Percentiles rank a stretch among this genome's conserved stretches.
These are phyloP conservation scores for Plenodomus biglobosus DNA, from an alignment of 2,329 filamentous ascomycete genomes.

Conservation along the genomic window DNA sequence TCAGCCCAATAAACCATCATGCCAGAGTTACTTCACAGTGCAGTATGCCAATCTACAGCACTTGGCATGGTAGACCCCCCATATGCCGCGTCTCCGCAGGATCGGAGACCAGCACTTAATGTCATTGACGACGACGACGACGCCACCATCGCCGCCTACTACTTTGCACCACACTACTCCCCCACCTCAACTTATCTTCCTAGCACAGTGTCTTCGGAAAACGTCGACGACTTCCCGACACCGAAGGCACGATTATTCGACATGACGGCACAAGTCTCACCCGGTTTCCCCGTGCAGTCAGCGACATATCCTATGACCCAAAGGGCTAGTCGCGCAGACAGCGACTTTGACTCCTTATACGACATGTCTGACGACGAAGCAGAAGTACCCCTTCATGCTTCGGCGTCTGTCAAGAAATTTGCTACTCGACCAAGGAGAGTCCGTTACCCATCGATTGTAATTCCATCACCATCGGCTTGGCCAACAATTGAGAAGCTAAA, in stretches of 20 bases:
- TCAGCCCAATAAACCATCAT: conserved; percentile 47
- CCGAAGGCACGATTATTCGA: conserved; percentile 68
- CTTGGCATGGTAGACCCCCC: conserved; percentile 31
- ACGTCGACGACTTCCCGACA: conserved; percentile 67
- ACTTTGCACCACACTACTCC: conserved; percentile 44
- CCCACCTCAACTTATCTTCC: conserved; percentile 34
- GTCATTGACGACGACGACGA: conserved; percentile 55
- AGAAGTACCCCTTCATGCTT: conserved; percentile 53
- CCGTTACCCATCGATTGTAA: conserved; percentile 60
- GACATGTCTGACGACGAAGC: conserved; percentile 79
- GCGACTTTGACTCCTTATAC: conserved; percentile 84
- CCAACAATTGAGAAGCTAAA: conserved; percentile 59
- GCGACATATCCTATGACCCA: conserved; percentile 56
- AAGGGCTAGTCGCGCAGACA: conserved; percentile 67
- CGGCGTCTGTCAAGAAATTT: conserved; percentile 54
- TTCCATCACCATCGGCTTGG: conserved; percentile 61
- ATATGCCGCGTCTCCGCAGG: conserved; percentile 55
- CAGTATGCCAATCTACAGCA: conserved; percentile 49
- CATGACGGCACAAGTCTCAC: conserved; percentile 49
- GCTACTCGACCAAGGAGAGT: conserved; percentile 43
- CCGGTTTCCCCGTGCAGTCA: conserved; percentile 48
- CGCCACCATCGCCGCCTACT: conserved; percentile 36
- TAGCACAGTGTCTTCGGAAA: conserved; percentile 46
- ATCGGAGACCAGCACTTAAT: conserved; percentile 61
- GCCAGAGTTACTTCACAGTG: conserved; percentile 51